phyloP scores from a whole-genome alignment of 106 monocot genomes.

The Acanthochlamys bracteata region DNA sequence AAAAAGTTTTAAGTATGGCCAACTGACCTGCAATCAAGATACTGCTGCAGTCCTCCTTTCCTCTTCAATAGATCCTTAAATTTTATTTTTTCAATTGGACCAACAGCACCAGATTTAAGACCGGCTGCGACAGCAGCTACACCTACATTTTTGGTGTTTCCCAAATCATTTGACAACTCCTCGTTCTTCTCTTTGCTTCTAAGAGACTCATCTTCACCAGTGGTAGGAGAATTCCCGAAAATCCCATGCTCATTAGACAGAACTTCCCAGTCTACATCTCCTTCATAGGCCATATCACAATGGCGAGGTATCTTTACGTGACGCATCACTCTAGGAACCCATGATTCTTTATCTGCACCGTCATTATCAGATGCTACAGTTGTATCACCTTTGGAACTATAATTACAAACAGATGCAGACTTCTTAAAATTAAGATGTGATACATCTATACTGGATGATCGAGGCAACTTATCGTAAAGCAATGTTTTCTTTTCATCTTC shows the following conservation, averaged over 20 bases:
- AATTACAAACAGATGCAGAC: slow-evolving; percentile 1
- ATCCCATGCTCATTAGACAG: slow-evolving; percentile 47
- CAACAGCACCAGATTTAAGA: slow-evolving; percentile 56
- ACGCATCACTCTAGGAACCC: slow-evolving; percentile 20
- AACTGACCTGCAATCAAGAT: slow-evolving; percentile 89
- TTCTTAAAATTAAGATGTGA: not conserved
- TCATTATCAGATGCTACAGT: slow-evolving; percentile 11
- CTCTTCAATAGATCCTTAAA: slow-evolving; percentile 83
- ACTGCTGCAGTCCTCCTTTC: slow-evolving; percentile 87
- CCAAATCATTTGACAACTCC: slow-evolving; percentile 6
- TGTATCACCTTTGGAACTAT: not conserved
- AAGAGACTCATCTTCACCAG: slow-evolving; percentile 19
- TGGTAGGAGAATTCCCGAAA: slow-evolving; percentile 21
- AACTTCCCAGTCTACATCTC: slow-evolving; percentile 85
- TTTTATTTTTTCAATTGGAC: slow-evolving; percentile 83
- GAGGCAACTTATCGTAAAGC: slow-evolving; percentile 1
- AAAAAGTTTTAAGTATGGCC: too few relatives aligned
- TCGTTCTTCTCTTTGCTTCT: slow-evolving; percentile 31
- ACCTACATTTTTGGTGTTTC: slow-evolving; percentile 24
- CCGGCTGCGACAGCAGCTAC: slow-evolving; percentile 75
- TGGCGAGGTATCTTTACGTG: slow-evolving; percentile 46
- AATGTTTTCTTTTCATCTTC: slow-evolving; percentile 8
- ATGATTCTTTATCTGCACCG: slow-evolving; percentile 25
- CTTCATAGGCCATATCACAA: slow-evolving; percentile 92
- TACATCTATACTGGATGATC: slow-evolving; percentile 11